A percentile compares a stretch with the other conserved stretches of the same genome.
These are phyloP conservation scores for Leishmania tarentolae DNA, from an alignment of 208 protist species.

Conservation along the genomic window DNA sequence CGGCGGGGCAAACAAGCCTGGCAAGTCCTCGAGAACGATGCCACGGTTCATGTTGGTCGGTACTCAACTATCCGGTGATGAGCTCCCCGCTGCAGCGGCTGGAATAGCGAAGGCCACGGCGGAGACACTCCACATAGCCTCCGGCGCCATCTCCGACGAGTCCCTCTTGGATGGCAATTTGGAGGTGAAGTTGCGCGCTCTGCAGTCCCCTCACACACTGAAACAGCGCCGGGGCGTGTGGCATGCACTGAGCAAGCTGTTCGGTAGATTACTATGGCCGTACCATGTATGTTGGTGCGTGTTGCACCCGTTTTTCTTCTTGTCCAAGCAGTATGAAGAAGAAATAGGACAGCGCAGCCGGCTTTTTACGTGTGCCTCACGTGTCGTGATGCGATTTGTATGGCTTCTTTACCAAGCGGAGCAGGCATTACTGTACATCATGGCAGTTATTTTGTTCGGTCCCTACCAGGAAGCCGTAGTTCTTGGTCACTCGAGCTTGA, in stretches of 20 bases:
- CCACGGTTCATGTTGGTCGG: slow-evolving; percentile 50
- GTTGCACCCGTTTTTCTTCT: slow-evolving; percentile 39
- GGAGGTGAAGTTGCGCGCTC: slow-evolving; percentile 24
- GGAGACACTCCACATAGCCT: slow-evolving; percentile 15
- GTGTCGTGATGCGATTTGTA: slow-evolving; percentile 26
- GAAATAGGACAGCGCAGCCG: slow-evolving; percentile 25
- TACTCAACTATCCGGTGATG: slow-evolving; percentile 33
- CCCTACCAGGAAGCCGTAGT: slow-evolving; percentile 50
- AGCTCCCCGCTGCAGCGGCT: slow-evolving; percentile 11
- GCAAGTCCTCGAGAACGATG: slow-evolving; percentile 3
- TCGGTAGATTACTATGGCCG: slow-evolving; percentile 9
- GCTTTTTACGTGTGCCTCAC: not conserved
- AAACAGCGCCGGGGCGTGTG: not conserved
- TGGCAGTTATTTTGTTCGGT: slow-evolving; percentile 79
- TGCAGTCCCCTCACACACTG: slow-evolving; percentile 19
- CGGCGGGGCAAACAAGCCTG: not conserved
- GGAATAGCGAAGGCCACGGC: slow-evolving; percentile 9
- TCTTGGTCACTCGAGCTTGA: slow-evolving; percentile 36
- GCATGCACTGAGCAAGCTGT: not conserved
- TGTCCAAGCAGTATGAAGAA: slow-evolving; percentile 54
- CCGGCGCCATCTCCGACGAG: slow-evolving; percentile 30
- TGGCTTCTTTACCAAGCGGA: slow-evolving; percentile 34
- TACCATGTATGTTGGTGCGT: slow-evolving; percentile 27
- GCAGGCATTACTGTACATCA: slow-evolving; percentile 50
- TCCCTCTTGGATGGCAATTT: slow-evolving; percentile 37